phyloP scores from a whole-genome alignment of 257 asterid genomes.

The Gentiana dahurica region DNA sequence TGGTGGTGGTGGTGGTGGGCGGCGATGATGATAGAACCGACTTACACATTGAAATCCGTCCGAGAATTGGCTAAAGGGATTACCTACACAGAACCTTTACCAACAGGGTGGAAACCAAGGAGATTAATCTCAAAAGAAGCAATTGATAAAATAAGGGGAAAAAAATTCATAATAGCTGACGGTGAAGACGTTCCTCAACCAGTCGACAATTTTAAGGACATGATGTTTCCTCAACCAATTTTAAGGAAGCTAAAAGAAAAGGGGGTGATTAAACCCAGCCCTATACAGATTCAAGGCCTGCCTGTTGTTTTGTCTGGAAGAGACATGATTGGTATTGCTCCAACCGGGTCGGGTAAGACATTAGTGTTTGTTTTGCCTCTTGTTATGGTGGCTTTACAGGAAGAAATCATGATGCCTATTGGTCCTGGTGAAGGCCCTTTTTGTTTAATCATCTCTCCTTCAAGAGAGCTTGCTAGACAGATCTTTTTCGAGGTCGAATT shows the following conservation, averaged over 20 bases:
- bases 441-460: conserved; percentile 76
- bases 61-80: conserved; percentile 84
- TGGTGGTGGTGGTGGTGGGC: no score
- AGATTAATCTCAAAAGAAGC: conserved; percentile 47
- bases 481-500: conserved; percentile 70
- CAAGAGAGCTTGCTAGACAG: conserved; percentile 87
- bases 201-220: conserved; percentile 68
- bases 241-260: conserved; percentile 56
- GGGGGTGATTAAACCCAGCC: conserved; percentile 80
- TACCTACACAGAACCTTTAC: conserved; percentile 57
- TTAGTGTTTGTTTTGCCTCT: conserved; percentile 77
- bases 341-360: conserved; percentile 89
- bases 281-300: conserved; percentile 85
- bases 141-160: conserved; percentile 58
- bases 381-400: conserved; percentile 77
- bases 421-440: conserved; percentile 86
- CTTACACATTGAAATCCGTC: conserved; percentile 56
- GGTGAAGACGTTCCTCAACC: conserved; percentile 84
- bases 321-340: conserved; percentile 91
- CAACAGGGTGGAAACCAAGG: conserved; percentile 86
- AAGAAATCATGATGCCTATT: conserved; percentile 75
- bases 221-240: conserved; percentile 80
- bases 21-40: no score
- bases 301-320: conserved; percentile 22
- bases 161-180: conserved; percentile 77